Base-by-base conservation (phyloP, 2,329 filamentous ascomycete genomes). In the Torrubiellomyces zombiae region DNA sequence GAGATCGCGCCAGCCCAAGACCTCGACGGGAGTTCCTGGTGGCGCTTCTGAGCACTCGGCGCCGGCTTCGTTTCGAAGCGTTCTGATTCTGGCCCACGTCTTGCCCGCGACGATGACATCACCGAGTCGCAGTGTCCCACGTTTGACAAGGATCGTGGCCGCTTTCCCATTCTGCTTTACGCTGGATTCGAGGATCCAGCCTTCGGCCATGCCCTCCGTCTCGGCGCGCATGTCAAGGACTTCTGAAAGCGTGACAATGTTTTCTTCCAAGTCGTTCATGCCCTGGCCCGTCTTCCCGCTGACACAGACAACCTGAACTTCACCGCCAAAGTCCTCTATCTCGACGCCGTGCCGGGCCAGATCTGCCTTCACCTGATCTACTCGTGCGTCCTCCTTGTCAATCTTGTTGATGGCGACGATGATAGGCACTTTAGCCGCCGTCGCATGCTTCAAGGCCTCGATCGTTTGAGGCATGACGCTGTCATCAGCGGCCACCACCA, bases 381-480 rank as follows among this genome's bases (percentile, higher is more conserved):
- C 55, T 25, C 82, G 70, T 5, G 79, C 75, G 31, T 80, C 76
- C 31, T 77, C 71, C 52, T 89, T 93, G 55, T 98, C 89, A 25
- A 93, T 69, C 53, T 98, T 98, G 59, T 89, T 98, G 53, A 95
- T 86, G 10, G 91, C 91, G 25, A 98, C 89, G 30, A 98, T 93
- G 24, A 98, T 86, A 5, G 89, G 86, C 1, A 95, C 89, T 32
- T 78, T 76, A 25, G 89, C 81, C 16, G 68, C 63, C 28, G 75
- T 77, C 6, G 89, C 86, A 46, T 98, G 89, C 50, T 91, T 94
- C 45, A 98, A 73, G 5, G 89, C 89, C 56, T 98, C 89, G 3
- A 95, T 60, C 0, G 91, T 98, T 45, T 98, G 89, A 3, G 89
- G 89, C 59, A 89, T 98, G 38, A 98, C 86, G 44, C 83, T 89